Evolutionary conservation across 352 stramenopile species (phyloP), one percentile per base, ranked within the genome.

Genomic region (Phytophthora pistaciae): DNA sequence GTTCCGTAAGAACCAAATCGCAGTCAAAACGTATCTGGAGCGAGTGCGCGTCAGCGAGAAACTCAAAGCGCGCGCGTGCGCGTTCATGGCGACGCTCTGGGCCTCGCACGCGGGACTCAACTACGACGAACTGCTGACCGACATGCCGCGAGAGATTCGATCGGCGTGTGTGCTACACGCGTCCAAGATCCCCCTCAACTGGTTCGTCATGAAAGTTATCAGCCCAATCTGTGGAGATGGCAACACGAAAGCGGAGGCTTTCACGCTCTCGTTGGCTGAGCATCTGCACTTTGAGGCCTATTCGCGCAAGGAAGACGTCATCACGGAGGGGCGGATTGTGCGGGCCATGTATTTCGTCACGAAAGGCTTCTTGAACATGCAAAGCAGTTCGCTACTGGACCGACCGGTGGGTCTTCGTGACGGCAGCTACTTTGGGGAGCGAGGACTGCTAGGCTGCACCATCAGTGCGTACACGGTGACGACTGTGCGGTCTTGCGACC

Each of bases 261-360:
- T 82, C 23, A 65, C 60, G 18, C 52, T 56, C 0, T 75, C 72
- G 1, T 61, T 87, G 3, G 72, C 81, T 4, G 60, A 76, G 25
- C 65, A 78, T 5, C 58, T 92, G 2, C 75, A 71, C 20, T 90
- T 90, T 42, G 78, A 90, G 57, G 73, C 77, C 23, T 92, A 87
- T 25, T 80, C 82, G 0, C 77, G 78, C 23, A 77, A 82, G 33
- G 84, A 92, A 46, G 68, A 56, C n/a, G 80, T 90, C 5, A 62
- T 92, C 4, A 64, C 79, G 16, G 82, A 92, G 65, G 84, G 84
- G 0, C 81, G 64, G 18, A 87, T 90, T 60, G 53, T 73, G 7
- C 79, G 74, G 29, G 72, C 78, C 29, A 87, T 90, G 80, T 89
- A 88, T 70, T 90, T 92, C 68, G 84, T 92, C 42, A 68, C 89